Evolutionary conservation across 2,329 filamentous ascomycete genomes (phyloP), one percentile per base, ranked within the genome.

Genomic region (Aspergillus clavatus): DNA sequence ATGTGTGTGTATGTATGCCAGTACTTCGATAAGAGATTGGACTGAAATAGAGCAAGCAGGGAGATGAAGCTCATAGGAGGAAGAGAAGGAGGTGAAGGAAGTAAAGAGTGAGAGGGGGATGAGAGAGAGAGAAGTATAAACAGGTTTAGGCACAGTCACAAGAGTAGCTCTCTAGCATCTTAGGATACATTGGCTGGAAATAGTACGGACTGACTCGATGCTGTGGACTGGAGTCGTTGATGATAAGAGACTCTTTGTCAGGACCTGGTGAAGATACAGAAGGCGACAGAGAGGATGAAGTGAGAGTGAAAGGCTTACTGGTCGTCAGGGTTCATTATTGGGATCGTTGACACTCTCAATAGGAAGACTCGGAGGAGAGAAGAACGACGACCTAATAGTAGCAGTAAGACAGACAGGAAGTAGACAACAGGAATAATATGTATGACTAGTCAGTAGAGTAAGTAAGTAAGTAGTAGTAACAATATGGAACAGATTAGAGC

Each of bases 141-240:
- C 51, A 56, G 54, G 51, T 42, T 55, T 55, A 52, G 52, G 52
- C 48, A 56, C 52, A 56, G 41, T 55, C 45, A 54, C 46, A 48
- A 27, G 50, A 54, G 44, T 51, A 46, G 48, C 44, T 45, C 50
- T 46, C 48, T 33, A 46, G 54, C 44, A 54, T 46, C 48, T 42
- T 47, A 45, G 46, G 43, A 49, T 51, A 51, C 52, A 55, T 42
- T 47, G 52, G 48, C 43, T 53, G 52, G 42, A 45, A 51, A 56
- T 48, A 55, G 51, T 54, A 55, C 47, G 52, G 38, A 40, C 26
- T 35, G 31, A 35, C 31, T 35, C 31, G 38, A 48, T 43, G 48
- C 45, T 50, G 43, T 48, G 40, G 51, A 47, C 49, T 51, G 52
- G 42, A 55, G 37, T 40, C 40, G 48, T 52, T 45, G 45, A 51